Conservation (phyloP, 768 basidiomycete species). For the Podaxis rugospora region DNA sequence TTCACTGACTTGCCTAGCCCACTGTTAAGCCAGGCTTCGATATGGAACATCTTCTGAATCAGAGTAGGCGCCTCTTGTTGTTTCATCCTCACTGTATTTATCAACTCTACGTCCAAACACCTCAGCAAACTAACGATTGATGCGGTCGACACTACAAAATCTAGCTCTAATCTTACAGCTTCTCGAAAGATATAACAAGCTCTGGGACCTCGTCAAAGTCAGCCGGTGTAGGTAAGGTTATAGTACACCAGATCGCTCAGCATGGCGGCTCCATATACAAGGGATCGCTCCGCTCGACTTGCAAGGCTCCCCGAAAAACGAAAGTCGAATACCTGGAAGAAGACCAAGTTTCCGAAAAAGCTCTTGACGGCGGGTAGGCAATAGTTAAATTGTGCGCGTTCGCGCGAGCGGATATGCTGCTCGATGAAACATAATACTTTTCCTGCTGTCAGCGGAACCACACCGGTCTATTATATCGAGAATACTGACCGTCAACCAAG, state of each 20-base stretch:
- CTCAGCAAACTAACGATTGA: background rate
- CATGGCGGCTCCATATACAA: conserved; percentile 18
- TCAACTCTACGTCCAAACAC: background rate
- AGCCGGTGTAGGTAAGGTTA: conserved; percentile 22
- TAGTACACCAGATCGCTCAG: conserved; percentile 23
- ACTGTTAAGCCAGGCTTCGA: background rate
- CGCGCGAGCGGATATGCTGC: conserved; percentile 21
- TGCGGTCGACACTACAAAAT: background rate
- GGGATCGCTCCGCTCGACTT: conserved; percentile 10
- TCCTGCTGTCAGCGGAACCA: background rate
- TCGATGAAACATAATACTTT: conserved; percentile 23
- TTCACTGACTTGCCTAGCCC: too few relatives aligned
- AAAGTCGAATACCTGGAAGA: conserved; percentile 12
- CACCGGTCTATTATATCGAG: too few relatives aligned
- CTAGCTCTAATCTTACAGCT: background rate
- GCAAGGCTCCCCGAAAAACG: conserved; percentile 19
- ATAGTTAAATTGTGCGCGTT: conserved; percentile 19
- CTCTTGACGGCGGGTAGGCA: conserved; percentile 21
- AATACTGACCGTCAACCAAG: too few relatives aligned
- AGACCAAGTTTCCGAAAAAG: conserved; percentile 18
- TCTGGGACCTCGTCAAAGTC: conserved; percentile 4
- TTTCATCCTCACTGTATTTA: too few relatives aligned
- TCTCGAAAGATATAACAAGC: conserved; percentile 1
- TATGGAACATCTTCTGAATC: background rate
- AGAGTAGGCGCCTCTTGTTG: background rate